These are phyloP conservation scores for Lodderomyces elongisporus DNA, from an alignment of 1,139 yeast genomes.

Conservation along the genomic window DNA sequence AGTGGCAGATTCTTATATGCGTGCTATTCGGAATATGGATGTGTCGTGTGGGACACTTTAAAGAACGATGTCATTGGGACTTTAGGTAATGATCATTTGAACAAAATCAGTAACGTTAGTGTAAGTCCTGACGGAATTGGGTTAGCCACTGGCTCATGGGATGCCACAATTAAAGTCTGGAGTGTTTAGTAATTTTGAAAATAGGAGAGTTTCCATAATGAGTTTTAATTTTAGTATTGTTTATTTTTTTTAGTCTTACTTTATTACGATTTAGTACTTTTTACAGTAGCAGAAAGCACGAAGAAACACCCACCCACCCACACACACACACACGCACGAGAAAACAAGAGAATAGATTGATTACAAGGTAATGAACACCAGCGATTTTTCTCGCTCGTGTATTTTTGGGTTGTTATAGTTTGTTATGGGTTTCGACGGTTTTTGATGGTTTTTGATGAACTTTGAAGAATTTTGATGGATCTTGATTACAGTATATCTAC, in stretches of 20 bases:
- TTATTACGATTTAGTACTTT: background rate
- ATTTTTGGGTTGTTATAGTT: no score
- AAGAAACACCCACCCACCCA: no score
- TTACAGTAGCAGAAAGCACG: no score
- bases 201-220: background rate
- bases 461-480: no score
- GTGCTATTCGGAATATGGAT: slow-evolving; percentile 72
- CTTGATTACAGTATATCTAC: no score
- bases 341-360: no score
- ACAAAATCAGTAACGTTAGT: slow-evolving; percentile 58
- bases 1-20: slow-evolving; percentile 74
- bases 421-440: no score
- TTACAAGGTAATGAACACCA: no score
- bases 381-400: no score
- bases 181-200: slow-evolving; percentile 14
- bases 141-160: slow-evolving; percentile 70
- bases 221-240: background rate
- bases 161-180: slow-evolving; percentile 64
- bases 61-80: slow-evolving; percentile 62
- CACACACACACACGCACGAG: no score
- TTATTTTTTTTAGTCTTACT: slow-evolving; percentile 2
- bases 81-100: slow-evolving; percentile 43
- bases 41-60: slow-evolving; percentile 75
- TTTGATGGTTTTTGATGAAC: no score
- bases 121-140: slow-evolving; percentile 74